Evolutionary conservation across 169 alveolate species (phyloP), one percentile per base, ranked within the genome.

Genomic region (Eimeria maxima): DNA sequence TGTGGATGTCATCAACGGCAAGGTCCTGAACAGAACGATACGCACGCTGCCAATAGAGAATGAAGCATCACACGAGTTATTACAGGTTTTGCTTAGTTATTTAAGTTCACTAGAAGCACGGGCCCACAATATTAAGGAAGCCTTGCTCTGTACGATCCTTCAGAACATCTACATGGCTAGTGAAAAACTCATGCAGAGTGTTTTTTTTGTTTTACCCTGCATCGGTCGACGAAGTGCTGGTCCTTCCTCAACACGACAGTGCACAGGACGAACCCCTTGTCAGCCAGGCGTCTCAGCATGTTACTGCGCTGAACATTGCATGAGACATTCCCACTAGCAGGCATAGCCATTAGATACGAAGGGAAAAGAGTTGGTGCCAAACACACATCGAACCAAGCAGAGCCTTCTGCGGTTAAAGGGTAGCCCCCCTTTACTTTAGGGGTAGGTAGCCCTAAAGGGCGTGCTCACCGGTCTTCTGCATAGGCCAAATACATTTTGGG

Each of bases 401-500:
- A 27, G 18, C 45, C 44, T n/a, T 18, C 24, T n/a, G 33, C 24
- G 60, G 38, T 38, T 42, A 20, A 24, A 20, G 33, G 42, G 87
- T 16, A 76, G 22, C 3, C n/a, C 14, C 87, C 14, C 22, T n/a
- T n/a, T n/a, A n/a, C n/a, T n/a, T n/a, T n/a, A n/a, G n/a, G n/a
- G n/a, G n/a, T n/a, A n/a, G n/a, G n/a, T n/a, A n/a, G n/a, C n/a
- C n/a, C n/a, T n/a, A n/a, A n/a, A n/a, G n/a, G n/a, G n/a, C n/a
- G n/a, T 5, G 50, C 90, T n/a, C 63, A 81, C 90, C 90, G 90
- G 90, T 16, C 13, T 50, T 81, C 90, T 81, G 90, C 90, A 81
- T 27, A 81, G 90, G 50, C 90, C 90, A 29, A 81, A 53, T 50
- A 81, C 73, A 50, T 81, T 81, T 29, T 81, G 90, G n/a, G 90